Evolutionary conservation across 1,284 basidiomycete species (phyloP), one percentile per base, ranked within the genome.

Genomic region (Apiotrichum gracile): DNA sequence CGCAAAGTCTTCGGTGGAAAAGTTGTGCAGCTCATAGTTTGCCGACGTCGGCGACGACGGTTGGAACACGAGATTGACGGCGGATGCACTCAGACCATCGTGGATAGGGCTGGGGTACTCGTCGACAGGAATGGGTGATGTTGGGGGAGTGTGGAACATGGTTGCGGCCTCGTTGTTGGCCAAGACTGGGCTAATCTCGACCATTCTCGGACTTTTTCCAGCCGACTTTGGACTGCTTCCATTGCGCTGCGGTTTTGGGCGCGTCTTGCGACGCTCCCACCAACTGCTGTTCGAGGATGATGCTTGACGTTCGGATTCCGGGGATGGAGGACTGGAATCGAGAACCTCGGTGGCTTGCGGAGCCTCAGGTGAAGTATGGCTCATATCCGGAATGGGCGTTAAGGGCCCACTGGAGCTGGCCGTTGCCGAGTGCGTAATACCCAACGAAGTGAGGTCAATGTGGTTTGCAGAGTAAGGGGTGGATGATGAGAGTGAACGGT

Each of bases 1-100:
- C 37, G 90, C 88, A 70, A 87, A 93, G 44, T 88, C 85, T 1
- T 85, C 86, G 62, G 88, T 83, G 16, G 85, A 84, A 69, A 93
- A 92, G 38, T 51, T 59, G 31, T 59, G 48, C 13, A 52, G 50
- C 25, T 55, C 46, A 42, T 59, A 59, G 6, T 41, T 38, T 1
- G 51, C 54, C 5, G 48, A 43, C 16, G 48, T 49, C 7, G 57
- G 57, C 10, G 57, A 59, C 21, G 54, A 47, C 5, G 57, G 57
- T 51, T 59, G 57, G 22, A 59, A 49, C 26, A 55, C 41, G 34
- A 59, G 52, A 49, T 55, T 59, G 54, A 59, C 54, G 10, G 52
- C 40, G 12, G 48, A 47, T 26, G 46, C 27, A 24, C 43, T 40
- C n/a, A 44, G 24, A 7, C 19, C 12, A 7, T 46, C 24, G n/a